Percentiles rank a stretch among this genome's conserved stretches.
These are phyloP conservation scores for Calamus simplicifolius DNA, from an alignment of 176 grass and related monocot genomes.

Conservation along the genomic window DNA sequence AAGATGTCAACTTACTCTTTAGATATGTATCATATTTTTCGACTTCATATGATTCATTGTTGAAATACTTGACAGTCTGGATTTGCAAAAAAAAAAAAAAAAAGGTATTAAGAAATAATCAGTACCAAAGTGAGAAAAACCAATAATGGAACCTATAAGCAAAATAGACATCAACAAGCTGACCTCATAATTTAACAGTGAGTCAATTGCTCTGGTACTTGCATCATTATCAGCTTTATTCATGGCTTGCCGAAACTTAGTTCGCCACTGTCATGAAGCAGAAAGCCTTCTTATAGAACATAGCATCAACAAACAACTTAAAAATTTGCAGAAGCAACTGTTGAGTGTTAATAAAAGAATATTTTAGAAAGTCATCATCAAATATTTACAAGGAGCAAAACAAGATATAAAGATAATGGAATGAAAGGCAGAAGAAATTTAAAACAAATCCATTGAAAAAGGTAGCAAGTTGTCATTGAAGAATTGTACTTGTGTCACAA, in stretches of 20 bases:
- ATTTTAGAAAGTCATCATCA: background rate
- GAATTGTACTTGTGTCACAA: slow-evolving; percentile 70
- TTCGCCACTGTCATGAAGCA: slow-evolving; percentile 70
- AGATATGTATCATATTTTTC: slow-evolving; percentile 93
- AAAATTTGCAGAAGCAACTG: no score
- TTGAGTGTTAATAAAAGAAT: no score
- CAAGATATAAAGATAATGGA: no score
- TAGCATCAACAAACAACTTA: background rate
- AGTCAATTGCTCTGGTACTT: slow-evolving; percentile 85
- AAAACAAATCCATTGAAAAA: no score
- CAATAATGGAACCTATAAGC: slow-evolving; percentile 1
- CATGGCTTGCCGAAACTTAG: slow-evolving; percentile 88
- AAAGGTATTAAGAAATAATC: slow-evolving; percentile 18
- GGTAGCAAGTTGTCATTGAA: background rate
- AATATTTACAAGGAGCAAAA: background rate
- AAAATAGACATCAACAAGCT: slow-evolving; percentile 22
- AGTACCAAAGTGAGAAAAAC: slow-evolving; percentile 10
- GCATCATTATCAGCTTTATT: slow-evolving; percentile 99
- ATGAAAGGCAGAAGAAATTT: no score
- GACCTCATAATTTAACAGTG: slow-evolving; percentile 96
- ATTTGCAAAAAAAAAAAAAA: slow-evolving; percentile 28
- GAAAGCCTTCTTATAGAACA: background rate
- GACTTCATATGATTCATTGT: slow-evolving; percentile 90
- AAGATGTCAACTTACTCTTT: slow-evolving; percentile 59
- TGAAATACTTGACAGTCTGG: slow-evolving; percentile 98